Evolutionary conservation across 495 filamentous ascomycete genomes (phyloP).

Genomic region (Extremus antarcticus): DNA sequence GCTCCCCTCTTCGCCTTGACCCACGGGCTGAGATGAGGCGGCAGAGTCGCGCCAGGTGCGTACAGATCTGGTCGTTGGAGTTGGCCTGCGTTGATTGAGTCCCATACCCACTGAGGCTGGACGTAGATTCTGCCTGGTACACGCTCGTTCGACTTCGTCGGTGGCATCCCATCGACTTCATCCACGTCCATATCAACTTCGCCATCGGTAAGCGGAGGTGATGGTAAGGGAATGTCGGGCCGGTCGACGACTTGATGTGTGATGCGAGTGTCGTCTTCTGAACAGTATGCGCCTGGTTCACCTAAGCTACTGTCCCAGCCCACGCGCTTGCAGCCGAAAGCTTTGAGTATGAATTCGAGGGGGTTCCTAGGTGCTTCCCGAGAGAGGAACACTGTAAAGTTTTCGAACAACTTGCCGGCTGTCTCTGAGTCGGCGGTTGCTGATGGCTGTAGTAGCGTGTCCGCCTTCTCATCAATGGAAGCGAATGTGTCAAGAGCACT

Average conservation of each 20-base stretch:
- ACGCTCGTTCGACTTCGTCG: constrained; percentile 37
- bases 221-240: constrained; percentile 56
- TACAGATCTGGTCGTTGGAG: constrained; percentile 81
- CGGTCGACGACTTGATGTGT: constrained; percentile 96
- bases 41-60: constrained; percentile 75
- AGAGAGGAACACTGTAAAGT: constrained; percentile 85
- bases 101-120: constrained; percentile 98
- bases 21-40: constrained; percentile 92
- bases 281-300: constrained; percentile 80
- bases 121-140: constrained; percentile 84
- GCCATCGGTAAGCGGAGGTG: constrained; percentile 32
- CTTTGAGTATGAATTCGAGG: constrained; percentile 84
- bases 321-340: constrained; percentile 92
- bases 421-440: constrained; percentile 43
- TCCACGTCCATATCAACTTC: constrained; percentile 35
- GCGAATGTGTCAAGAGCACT: constrained; percentile 74
- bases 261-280: constrained; percentile 76
- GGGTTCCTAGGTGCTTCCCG: constrained; percentile 85
- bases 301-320: constrained; percentile 86
- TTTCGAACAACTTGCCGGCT: constrained; percentile 62
- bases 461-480: constrained; percentile 62
- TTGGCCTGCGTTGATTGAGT: constrained; percentile 81
- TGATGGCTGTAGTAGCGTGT: constrained; percentile 74
- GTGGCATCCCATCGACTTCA: constrained; percentile 21
- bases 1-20: constrained; percentile 72